Percentiles rank a stretch among this genome's conserved stretches.
phyloP scores from a whole-genome alignment of 1,284 basidiomycete species.

The Pulveroboletus sp. region DNA sequence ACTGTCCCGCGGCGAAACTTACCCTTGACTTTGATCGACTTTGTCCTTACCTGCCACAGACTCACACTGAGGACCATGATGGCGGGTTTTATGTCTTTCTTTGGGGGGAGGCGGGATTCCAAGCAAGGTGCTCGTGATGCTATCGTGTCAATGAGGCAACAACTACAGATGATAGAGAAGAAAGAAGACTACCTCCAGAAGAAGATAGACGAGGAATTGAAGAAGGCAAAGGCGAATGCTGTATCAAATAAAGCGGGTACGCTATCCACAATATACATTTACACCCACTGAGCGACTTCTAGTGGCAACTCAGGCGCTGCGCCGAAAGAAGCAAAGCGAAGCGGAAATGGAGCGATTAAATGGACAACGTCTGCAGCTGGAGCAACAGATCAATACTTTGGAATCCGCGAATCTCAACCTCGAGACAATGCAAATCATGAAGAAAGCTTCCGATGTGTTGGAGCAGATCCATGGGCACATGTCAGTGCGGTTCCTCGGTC shows the following conservation, averaged over 20 bases:
- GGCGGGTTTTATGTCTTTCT: conserved; percentile 87
- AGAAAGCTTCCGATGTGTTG: conserved; percentile 91
- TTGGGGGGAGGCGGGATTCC: conserved; percentile 75
- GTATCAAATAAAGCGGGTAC: conserved; percentile 92
- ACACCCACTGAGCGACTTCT: conserved; percentile 9
- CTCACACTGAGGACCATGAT: conserved; percentile 52
- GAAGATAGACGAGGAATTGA: conserved; percentile 94
- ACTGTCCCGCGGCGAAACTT: conserved; percentile 5
- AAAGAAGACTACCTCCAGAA: conserved; percentile 97
- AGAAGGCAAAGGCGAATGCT: conserved; percentile 92
- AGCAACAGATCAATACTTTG: conserved; percentile 96
- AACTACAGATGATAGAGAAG: conserved; percentile 97
- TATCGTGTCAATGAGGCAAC: conserved; percentile 84
- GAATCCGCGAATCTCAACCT: conserved; percentile 98
- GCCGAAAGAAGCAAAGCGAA: conserved; percentile 93
- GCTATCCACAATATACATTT: conserved; percentile 35
- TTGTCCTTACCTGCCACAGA: conserved; percentile 5
- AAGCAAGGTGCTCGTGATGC: conserved; percentile 83
- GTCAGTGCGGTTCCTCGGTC: conserved; percentile 51
- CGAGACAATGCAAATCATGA: conserved; percentile 98
- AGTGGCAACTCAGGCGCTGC: conserved; percentile 83
- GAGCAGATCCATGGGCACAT: conserved; percentile 91
- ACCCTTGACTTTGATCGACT: conserved; percentile 8
- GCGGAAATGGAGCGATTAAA: conserved; percentile 85
- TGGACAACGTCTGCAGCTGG: conserved; percentile 89